Base-by-base conservation (phyloP, 2,329 filamentous ascomycete species). In the Talaromyces piceae region DNA sequence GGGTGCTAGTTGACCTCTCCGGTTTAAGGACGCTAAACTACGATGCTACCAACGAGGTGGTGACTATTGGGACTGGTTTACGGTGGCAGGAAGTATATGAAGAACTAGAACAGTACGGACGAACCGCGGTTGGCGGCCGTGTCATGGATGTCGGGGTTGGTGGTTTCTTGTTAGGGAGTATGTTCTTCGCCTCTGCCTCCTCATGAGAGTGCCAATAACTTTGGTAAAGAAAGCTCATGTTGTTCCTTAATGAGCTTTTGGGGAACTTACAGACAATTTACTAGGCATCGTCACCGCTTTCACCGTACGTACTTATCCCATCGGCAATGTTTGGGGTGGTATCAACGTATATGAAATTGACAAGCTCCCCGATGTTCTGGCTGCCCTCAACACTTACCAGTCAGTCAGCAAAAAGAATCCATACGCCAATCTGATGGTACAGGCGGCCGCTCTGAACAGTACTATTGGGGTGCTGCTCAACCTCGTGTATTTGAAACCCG, bases 1-100 rank as follows among this genome's bases (percentile, higher is more conserved):
- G 73, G 2, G 68, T 77, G 6, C 73, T 72, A 1, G 64, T 76
- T 46, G 70, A 70, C 50, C 60, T 76, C 11, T n/a, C 28, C 13
- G 23, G 31, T 27, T n/a, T 51, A 2, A 41, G 43, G 39, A 22
- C 28, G 5, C 11, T 51, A 6, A 44, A 41, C 18, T 23, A 37
- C 13, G 26, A 22, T 23, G 44, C 30, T 13, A 13, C 31, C 33
- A 26, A 41, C 12, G 22, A 20, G 8, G 45, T 37, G 26, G 18
- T 47, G 18, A 22, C 49, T 22, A 41, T 51, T 28, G 49, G 49
- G 11, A 44, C 28, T 20, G 44, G 49, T 8, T 23, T 37, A 3
- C 33, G 25, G 5, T 51, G 49, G 49, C 26, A 41, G 16, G 39
- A 20, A 30, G 30, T 52, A 3, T 52, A 52, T 22, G 44, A 22